A percentile compares a stretch with the other conserved stretches of the same genome.
Conservation (phyloP, 495 filamentous ascomycete species). For the Cercophora sp. region DNA sequence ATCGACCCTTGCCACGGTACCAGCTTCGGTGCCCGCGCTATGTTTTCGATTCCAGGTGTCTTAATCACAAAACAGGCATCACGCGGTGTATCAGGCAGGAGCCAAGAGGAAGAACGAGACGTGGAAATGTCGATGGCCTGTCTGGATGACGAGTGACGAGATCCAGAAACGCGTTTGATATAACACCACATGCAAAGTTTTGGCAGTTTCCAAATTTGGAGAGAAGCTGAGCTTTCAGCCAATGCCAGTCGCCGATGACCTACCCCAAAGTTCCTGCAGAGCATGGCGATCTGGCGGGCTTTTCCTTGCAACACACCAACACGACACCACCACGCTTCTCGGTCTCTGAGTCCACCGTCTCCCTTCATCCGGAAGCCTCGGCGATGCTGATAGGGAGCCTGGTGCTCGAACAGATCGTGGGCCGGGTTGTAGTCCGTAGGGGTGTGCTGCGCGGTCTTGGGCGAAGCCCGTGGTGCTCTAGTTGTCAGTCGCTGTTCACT, state of each 20-base stretch:
- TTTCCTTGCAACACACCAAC: background rate
- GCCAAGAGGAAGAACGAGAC: background rate
- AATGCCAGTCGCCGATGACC: background rate
- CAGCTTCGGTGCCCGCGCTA: conserved; percentile 1
- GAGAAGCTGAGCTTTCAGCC: background rate
- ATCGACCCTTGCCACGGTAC: background rate
- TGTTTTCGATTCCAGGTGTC: background rate
- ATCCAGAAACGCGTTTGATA: background rate
- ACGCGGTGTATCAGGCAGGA: background rate
- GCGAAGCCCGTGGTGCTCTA: too few relatives aligned
- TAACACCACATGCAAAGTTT: background rate
- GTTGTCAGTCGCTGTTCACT: too few relatives aligned
- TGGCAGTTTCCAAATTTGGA: conserved; percentile 10
- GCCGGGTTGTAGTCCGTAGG: too few relatives aligned
- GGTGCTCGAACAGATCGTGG: too few relatives aligned
- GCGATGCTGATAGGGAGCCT: too few relatives aligned
- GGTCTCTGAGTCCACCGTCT: background rate
- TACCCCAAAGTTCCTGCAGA: background rate
- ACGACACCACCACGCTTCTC: background rate
- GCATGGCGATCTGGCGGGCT: background rate
- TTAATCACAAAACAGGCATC: background rate
- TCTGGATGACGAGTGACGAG: background rate
- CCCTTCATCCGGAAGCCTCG: conserved; percentile 6
- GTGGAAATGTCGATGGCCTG: background rate
- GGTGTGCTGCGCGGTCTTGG: too few relatives aligned